Conservation (phyloP, 371 early-diverging fungal species). For the Mucor plumbeus region DNA sequence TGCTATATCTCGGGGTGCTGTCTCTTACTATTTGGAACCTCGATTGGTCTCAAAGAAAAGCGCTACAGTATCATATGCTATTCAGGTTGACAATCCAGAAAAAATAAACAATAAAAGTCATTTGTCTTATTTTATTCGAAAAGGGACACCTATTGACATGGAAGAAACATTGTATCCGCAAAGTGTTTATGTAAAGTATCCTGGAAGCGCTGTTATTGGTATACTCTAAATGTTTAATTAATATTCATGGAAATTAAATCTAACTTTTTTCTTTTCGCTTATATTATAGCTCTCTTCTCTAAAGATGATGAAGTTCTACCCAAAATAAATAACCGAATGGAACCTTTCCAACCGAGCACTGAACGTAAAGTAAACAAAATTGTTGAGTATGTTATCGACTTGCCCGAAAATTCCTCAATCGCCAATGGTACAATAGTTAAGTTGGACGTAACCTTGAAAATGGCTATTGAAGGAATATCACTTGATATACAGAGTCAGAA, state of each 20-base stretch:
- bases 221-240: neutral
- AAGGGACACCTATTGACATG: neutral
- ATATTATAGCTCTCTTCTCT: neutral
- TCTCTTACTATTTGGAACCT: constrained; percentile 44
- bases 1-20: constrained; percentile 35
- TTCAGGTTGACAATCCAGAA: neutral
- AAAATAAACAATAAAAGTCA: neutral
- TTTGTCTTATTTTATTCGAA: constrained; percentile 10
- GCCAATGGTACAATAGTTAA: neutral
- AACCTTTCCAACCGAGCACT: neutral
- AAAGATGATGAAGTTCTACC: neutral
- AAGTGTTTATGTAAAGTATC: neutral
- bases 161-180: neutral
- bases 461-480: neutral
- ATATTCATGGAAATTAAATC: neutral
- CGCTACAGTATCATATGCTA: constrained; percentile 26
- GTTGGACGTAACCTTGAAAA: neutral
- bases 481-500: neutral
- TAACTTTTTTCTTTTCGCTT: neutral
- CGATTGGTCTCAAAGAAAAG: constrained; percentile 24
- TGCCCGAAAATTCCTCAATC: neutral
- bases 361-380: neutral
- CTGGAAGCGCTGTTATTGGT: constrained; percentile 7
- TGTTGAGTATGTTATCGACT: neutral
- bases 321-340: neutral